Conservation (phyloP, 192 early-diverging fungal genomes). For the Backusella liffmaniae region DNA sequence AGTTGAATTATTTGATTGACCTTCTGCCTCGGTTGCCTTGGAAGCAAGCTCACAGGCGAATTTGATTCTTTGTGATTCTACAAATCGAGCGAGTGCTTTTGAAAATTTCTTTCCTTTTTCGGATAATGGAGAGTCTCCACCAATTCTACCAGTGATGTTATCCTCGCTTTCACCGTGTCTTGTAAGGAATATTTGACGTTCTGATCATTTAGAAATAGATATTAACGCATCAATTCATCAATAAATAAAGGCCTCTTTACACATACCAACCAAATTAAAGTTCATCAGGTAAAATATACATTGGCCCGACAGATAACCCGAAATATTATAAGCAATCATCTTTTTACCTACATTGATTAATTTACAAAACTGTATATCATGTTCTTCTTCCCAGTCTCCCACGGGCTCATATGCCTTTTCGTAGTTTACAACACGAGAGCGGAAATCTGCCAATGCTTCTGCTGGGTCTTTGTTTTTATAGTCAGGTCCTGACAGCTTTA, state of each 20-base stretch:
- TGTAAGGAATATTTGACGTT: slow-evolving; percentile 86
- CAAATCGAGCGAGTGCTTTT: slow-evolving; percentile 74
- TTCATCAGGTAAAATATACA: slow-evolving; percentile 99
- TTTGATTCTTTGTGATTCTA: slow-evolving; percentile 56
- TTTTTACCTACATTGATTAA: slow-evolving; percentile 96
- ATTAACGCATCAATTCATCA: not conserved
- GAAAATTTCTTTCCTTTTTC: slow-evolving; percentile 69
- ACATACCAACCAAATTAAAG: slow-evolving; percentile 76
- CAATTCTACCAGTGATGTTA: slow-evolving; percentile 82
- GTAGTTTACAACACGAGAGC: slow-evolving; percentile 83
- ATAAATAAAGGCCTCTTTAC: not conserved
- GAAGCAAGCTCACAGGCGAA: slow-evolving; percentile 41
- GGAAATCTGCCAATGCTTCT: slow-evolving; percentile 83
- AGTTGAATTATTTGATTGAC: not conserved
- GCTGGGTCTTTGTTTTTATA: slow-evolving; percentile 83
- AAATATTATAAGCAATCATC: slow-evolving; percentile 90
- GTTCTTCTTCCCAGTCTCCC: slow-evolving; percentile 78
- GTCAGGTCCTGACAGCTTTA: slow-evolving; percentile 94
- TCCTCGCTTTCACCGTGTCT: slow-evolving; percentile 92
- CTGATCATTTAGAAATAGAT: slow-evolving; percentile 3
- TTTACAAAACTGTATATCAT: slow-evolving; percentile 89
- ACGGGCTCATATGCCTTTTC: slow-evolving; percentile 91
- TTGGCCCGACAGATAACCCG: slow-evolving; percentile 90
- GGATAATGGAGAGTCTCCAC: slow-evolving; percentile 60
- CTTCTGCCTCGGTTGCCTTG: slow-evolving; percentile 3